Base-by-base conservation (phyloP, 2,329 filamentous ascomycete genomes). In the Polytolypa hystricis region DNA sequence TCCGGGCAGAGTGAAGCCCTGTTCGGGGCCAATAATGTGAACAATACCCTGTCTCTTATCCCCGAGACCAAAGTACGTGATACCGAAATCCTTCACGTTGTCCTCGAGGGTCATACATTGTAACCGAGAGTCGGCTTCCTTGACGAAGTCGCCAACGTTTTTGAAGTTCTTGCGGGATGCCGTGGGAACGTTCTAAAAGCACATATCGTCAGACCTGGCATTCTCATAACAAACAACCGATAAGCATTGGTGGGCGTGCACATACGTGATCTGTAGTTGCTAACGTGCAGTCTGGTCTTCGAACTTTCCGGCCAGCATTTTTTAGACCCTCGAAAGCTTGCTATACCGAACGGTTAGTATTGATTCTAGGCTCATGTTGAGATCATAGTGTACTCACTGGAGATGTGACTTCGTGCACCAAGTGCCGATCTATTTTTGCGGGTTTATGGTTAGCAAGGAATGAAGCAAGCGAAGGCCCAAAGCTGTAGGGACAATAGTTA, bases 31-130 rank as follows among this genome's bases (percentile, higher is more conserved):
- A 52, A 98, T 96, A 53, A 98, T 84, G 66, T 98, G 91, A 40
- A 96, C 91, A 52, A 98, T 98, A 48, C 91, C 91, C 66, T 98
- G 91, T 47, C 91, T 80, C 73, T 91, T 93, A 65, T 96, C 89
- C 49, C 81, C 84, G 45, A 98, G 79, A 43, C 91, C 91, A 57
- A 98, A 98, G 67, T 95, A 96, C 60, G 87, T 95, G 55, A 98
- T 73, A 54, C 84, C 86, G 58, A 95, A 96, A 47, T 89, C 84
- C 67, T 89, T 91, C 53, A 98, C 89, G 53, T 98, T 98, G 52
- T 95, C 81, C 68, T 98, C 91, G 44, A 98, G 78, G 27, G 91
- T 96, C 54, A 87, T 78, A 63, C 87, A 95, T 73, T 98, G 91
- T 47, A 84, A 74, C 54, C 87, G 77, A 42, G 87, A 95, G 62